Evolutionary conservation across 1,284 basidiomycete species (phyloP), one percentile per base, ranked within the genome.

Genomic region (Rhodotorula sp.): DNA sequence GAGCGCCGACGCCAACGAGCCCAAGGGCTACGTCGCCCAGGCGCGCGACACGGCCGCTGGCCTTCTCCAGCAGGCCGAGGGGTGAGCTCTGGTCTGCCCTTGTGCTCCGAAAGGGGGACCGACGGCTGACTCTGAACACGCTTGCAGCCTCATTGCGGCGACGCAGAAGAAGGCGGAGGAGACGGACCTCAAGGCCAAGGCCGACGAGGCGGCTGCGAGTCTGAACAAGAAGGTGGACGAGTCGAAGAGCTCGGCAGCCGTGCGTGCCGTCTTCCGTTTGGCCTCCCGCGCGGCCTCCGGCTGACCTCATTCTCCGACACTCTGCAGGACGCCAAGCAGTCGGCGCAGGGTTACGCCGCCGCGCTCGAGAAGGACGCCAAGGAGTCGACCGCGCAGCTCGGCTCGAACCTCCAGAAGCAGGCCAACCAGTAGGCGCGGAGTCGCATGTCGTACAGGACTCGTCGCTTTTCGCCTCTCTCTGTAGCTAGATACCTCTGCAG

Each of bases 101-200:
- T 4, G 2, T 17, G 44, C 19, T 13, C 25, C 1, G 4, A 25
- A 10, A 13, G 5, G 2, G n/a, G 25, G 14, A 14, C 46, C 54
- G 4, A 27, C 55, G 7, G 23, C 41, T 45, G 14, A 14, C 13
- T 23, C 25, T 19, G 8, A 10, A 3, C 3, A 9, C 27, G 9
- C 41, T 2, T 14, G 42, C 21, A 63, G 62, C 8, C 53, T 63
- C 21, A 63, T 63, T 52, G 70, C 74, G 4, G 58, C 70, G 1
- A 73, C 68, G 27, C 27, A 60, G 44, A 68, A 74, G 70, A 68
- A 76, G 72, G 70, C 60, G 16, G 54, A 66, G 49, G 66, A 76
- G 70, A 55, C 64, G 21, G 65, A 70, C 56, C 53, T 64, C 42
- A 56, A 67, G 67, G 62, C 58, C 63, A 50, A 71, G 72, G 61